Percentiles rank a stretch among this genome's conserved stretches.
phyloP scores from a whole-genome alignment of 768 basidiomycete genomes.

The Postia placenta region DNA sequence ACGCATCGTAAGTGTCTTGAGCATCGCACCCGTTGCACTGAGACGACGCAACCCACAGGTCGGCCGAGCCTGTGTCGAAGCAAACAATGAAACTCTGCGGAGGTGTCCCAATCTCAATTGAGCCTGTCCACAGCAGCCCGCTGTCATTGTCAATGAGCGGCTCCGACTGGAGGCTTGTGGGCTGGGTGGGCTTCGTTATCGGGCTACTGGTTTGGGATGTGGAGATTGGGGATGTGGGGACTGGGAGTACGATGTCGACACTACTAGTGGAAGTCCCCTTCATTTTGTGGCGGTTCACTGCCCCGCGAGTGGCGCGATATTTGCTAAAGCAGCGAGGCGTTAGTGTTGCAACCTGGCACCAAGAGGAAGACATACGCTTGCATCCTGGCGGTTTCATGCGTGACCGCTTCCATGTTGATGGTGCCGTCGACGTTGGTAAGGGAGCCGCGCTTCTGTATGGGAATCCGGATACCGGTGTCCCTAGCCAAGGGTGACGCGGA shows the following conservation, averaged over 20 bases:
- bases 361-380: constrained; percentile 11
- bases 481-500: constrained; percentile 11
- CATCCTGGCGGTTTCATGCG: constrained; percentile 6
- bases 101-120: constrained; percentile 9
- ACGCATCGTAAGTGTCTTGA: constrained; percentile 14
- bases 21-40: constrained; percentile 14
- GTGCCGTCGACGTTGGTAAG: constrained; percentile 15
- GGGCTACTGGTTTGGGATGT: too few species aligned
- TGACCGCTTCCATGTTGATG: constrained; percentile 12
- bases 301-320: constrained; percentile 17
- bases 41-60: constrained; percentile 20
- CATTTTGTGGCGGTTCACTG: constrained; percentile 10
- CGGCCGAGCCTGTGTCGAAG: constrained; percentile 20
- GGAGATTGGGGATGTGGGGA: too few species aligned
- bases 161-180: constrained; percentile 1
- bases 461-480: constrained; percentile 9
- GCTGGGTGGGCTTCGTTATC: too few species aligned
- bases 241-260: too few species aligned
- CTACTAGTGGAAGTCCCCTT: too few species aligned
- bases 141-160: constrained; percentile 4
- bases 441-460: constrained; percentile 12
- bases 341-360: background rate
- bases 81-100: constrained; percentile 11
- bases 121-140: constrained; percentile 8
- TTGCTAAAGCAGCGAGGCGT: constrained; percentile 10